A percentile compares a stretch with the other conserved stretches of the same genome.
These are phyloP conservation scores for Blumeria graminis DNA, from an alignment of 2,329 filamentous ascomycete species.

Conservation along the genomic window DNA sequence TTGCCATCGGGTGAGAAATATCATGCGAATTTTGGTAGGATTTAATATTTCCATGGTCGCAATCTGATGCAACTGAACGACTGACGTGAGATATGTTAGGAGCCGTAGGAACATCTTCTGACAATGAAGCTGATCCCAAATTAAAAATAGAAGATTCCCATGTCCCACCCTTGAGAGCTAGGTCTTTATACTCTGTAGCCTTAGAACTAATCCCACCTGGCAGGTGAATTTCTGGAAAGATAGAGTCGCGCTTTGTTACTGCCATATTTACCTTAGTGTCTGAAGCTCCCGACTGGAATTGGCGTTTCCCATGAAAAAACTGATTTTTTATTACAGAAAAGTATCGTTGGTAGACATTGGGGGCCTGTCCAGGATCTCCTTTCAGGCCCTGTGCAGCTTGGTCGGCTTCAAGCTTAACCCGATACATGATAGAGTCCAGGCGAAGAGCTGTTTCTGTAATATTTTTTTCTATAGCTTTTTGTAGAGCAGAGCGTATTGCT, in stretches of 20 bases:
- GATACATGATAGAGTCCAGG: slow-evolving; percentile 46
- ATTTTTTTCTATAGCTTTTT: slow-evolving; percentile 73
- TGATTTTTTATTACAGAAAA: slow-evolving; percentile 49
- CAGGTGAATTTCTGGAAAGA: slow-evolving; percentile 72
- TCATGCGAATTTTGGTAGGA: neutral
- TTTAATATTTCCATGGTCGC: neutral
- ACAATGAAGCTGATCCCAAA: slow-evolving; percentile 54
- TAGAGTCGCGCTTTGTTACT: slow-evolving; percentile 69
- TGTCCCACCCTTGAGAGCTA: slow-evolving; percentile 66
- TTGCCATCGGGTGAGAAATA: too few relatives aligned
- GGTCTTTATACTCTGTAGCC: slow-evolving; percentile 78
- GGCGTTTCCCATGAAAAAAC: slow-evolving; percentile 50
- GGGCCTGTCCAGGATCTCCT: slow-evolving; percentile 44
- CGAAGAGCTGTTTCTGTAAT: slow-evolving; percentile 64
- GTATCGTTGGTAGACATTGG: slow-evolving; percentile 77
- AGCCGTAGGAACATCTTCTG: slow-evolving; percentile 40
- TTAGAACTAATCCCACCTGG: slow-evolving; percentile 79
- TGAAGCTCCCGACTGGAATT: slow-evolving; percentile 42
- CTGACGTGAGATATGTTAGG: slow-evolving; percentile 30
- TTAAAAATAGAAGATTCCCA: slow-evolving; percentile 93
- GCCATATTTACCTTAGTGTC: slow-evolving; percentile 61
- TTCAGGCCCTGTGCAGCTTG: slow-evolving; percentile 39
- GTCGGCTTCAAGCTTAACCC: slow-evolving; percentile 65
- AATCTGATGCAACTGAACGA: slow-evolving; percentile 10
- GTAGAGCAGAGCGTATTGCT: slow-evolving; percentile 58